Evolutionary conservation across 192 early-diverging fungal species (phyloP).

Genomic region (Entomortierella parvispora): DNA sequence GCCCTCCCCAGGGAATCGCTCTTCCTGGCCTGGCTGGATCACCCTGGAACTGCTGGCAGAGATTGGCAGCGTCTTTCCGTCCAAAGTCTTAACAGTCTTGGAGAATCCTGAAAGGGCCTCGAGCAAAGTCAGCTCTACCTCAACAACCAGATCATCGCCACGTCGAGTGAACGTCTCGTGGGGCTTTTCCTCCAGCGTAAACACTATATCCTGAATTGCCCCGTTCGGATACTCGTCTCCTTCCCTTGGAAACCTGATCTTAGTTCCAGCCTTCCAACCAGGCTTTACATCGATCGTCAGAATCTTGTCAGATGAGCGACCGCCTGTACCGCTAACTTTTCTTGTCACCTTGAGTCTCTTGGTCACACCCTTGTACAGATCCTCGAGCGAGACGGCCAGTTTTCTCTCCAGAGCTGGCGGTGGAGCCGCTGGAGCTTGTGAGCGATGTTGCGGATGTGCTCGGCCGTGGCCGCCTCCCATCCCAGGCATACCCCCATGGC

Average conservation of each 20-base stretch:
- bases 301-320: slow-evolving; percentile 77
- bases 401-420: slow-evolving; percentile 73
- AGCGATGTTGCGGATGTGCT: slow-evolving; percentile 26
- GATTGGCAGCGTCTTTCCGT: slow-evolving; percentile 76
- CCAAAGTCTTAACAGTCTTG: slow-evolving; percentile 77
- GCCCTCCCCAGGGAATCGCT: slow-evolving; percentile 80
- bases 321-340: slow-evolving; percentile 58
- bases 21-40: slow-evolving; percentile 79
- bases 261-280: slow-evolving; percentile 98
- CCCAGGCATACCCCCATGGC: slow-evolving; percentile 56
- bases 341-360: slow-evolving; percentile 95
- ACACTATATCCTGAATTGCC: slow-evolving; percentile 90
- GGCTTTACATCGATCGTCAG: slow-evolving; percentile 88
- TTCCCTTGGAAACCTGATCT: slow-evolving; percentile 89
- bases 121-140: slow-evolving; percentile 72
- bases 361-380: slow-evolving; percentile 87
- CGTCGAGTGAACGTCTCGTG: slow-evolving; percentile 89
- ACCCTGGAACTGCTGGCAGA: slow-evolving; percentile 63
- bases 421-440: slow-evolving; percentile 12
- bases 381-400: slow-evolving; percentile 88
- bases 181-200: slow-evolving; percentile 93
- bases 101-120: slow-evolving; percentile 88
- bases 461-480: slow-evolving; percentile 35
- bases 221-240: slow-evolving; percentile 89
- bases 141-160: slow-evolving; percentile 81